A percentile compares a stretch with the other conserved stretches of the same genome.
Evolutionary conservation across 2,329 filamentous ascomycete genomes (phyloP).

Genomic region (Sodiomyces alkalinus): DNA sequence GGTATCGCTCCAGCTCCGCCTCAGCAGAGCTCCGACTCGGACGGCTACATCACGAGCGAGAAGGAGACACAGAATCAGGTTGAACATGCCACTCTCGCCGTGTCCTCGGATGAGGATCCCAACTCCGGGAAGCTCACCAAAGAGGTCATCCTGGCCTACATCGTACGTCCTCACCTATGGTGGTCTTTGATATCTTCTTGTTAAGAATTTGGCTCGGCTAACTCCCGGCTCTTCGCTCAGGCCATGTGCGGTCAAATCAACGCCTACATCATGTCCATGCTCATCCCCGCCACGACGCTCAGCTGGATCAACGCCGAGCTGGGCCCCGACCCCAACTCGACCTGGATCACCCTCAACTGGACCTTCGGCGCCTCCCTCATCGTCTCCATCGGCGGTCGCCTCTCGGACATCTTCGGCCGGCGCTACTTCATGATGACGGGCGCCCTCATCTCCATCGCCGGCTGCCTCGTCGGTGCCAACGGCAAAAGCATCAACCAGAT

Average conservation of each 20-base stretch:
- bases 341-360: constrained; percentile 19
- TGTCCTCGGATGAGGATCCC: constrained; percentile 2
- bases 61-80: constrained; percentile 6
- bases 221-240: neutral
- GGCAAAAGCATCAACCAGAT: constrained; percentile 21
- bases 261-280: constrained; percentile 19
- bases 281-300: constrained; percentile 17
- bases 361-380: constrained; percentile 17
- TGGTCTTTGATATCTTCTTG: neutral
- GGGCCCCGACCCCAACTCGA: constrained; percentile 16
- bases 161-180: constrained; percentile 2
- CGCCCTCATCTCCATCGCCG: constrained; percentile 16
- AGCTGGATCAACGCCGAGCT: constrained; percentile 18
- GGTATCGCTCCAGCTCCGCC: constrained; percentile 4
- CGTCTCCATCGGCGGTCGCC: constrained; percentile 17
- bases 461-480: constrained; percentile 22
- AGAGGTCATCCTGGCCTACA: constrained; percentile 9
- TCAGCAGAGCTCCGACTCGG: constrained; percentile 4
- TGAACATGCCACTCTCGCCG: constrained; percentile 4
- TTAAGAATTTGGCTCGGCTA: neutral
- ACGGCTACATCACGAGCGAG: constrained; percentile 1
- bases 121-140: constrained; percentile 8
- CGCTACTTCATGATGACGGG: constrained; percentile 22
- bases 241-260: constrained; percentile 11
- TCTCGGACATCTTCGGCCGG: constrained; percentile 24